phyloP scores from a whole-genome alignment of 2,329 filamentous ascomycete genomes.

The Aureobasidium vineae region DNA sequence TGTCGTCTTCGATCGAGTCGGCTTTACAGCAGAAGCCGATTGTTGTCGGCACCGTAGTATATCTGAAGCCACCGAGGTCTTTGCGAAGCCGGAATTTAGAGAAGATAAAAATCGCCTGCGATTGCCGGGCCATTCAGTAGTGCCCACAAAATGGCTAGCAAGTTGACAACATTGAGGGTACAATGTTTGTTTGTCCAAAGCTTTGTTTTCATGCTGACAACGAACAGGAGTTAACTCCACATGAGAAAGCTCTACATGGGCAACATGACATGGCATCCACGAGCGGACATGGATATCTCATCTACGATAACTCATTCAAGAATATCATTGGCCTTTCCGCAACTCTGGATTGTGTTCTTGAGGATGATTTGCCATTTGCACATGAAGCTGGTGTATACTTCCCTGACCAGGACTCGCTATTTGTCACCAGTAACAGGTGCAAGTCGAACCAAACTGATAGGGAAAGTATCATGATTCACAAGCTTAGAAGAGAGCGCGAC shows the following conservation, averaged over 20 bases:
- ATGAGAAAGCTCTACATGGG: not conserved
- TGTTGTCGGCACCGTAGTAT: not conserved
- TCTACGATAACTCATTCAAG: conserved; percentile 35
- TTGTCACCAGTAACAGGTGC: conserved; percentile 44
- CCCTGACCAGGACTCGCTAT: conserved; percentile 41
- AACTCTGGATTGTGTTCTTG: conserved; percentile 30
- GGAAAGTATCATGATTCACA: conserved; percentile 34
- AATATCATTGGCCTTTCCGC: conserved; percentile 32
- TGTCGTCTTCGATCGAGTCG: not conserved
- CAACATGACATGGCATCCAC: conserved; percentile 1
- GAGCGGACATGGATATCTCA: conserved; percentile 30
- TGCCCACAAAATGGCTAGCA: not conserved
- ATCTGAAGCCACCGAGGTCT: not conserved
- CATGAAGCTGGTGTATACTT: conserved; percentile 45
- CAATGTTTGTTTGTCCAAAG: too few species aligned
- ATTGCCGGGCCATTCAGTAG: not conserved
- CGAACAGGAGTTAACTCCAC: not conserved
- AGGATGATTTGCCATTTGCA: conserved; percentile 35
- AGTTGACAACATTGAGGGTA: not conserved
- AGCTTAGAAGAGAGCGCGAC: conserved; percentile 30
- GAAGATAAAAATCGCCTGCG: not conserved
- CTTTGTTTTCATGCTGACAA: not conserved
- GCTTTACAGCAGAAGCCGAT: not conserved
- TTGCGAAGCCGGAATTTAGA: not conserved
- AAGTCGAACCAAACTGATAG: conserved; percentile 19